Base-by-base conservation (phyloP, 495 filamentous ascomycete genomes). In the Bacidia gigantensis region DNA sequence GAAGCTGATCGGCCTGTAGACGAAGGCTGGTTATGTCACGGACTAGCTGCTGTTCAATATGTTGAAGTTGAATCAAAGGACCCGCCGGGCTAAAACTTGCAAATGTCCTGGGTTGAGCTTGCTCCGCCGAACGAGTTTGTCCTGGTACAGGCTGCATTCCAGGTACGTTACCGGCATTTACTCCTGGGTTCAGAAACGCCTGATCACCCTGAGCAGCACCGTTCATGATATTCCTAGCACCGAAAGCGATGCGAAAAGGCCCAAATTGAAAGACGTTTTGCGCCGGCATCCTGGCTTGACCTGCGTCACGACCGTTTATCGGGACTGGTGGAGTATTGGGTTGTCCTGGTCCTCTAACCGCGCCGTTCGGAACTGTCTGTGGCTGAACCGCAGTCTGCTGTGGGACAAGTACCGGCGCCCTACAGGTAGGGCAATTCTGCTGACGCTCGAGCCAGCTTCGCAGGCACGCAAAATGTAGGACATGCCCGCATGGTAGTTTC, bases 381-480 rank as follows among this genome's bases (percentile, higher is more conserved):
- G 38, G 59, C 59, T 25, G 64, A 1, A 56, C 58, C 17, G 71
- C 52, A 17, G 52, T 23, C 7, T 55, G 54, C 20, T n/a, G n/a
- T n/a, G 57, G 56, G 29, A 60, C 60, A 1, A 85, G 67, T 26
- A 98, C 93, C 20, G 92, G 78, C 26, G 86, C 75, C 52, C 92
- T 80, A 64, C 92, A 98, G 2, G 90, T 97, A 11, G 92, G 92
- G 65, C 92, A 98, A 21, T 92, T 89, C 64, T 97, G 93, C 64
- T 98, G 92, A 50, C 92, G 81, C 69, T 97, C 92, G n/a, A 98
- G 71, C 92, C 92, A 98, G 64, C 90, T 93, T 61, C 87, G 82
- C 42, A 98, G 77, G 62, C 92, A 98, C 18, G 87, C 80, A 56
- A 95, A 87, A 66, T 98, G 92, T 26, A 98, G 69, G 44, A 96